Percentiles rank a stretch among this genome's conserved stretches.
Evolutionary conservation across 345 rosid species (phyloP).

Genomic region (Draba incana): DNA sequence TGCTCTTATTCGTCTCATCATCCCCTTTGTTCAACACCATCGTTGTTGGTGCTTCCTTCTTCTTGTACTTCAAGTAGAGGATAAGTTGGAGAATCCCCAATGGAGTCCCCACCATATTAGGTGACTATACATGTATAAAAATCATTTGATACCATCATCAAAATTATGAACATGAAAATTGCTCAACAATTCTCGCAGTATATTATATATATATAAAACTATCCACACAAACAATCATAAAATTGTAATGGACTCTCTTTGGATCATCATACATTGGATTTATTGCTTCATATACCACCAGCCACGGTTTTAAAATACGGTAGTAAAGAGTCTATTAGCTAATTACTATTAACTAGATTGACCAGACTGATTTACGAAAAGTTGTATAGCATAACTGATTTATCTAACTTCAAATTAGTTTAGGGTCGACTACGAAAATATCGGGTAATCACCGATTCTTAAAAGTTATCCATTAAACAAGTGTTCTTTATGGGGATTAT

Average conservation of each 20-base stretch:
- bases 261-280: too few species aligned
- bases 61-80: constrained; percentile 66
- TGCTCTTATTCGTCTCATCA: constrained; percentile 40
- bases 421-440: too few species aligned
- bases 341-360: too few species aligned
- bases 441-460: neutral
- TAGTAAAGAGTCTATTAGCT: neutral
- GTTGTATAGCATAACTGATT: too few species aligned
- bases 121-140: constrained; percentile 53
- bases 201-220: neutral
- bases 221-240: neutral
- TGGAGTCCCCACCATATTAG: constrained; percentile 70
- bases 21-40: constrained; percentile 47
- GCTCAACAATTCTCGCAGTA: neutral
- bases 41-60: constrained; percentile 49
- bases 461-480: neutral
- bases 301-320: neutral
- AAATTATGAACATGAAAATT: neutral
- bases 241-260: constrained; percentile 2
- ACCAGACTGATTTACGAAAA: too few species aligned
- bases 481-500: too few species aligned
- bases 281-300: neutral
- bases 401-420: too few species aligned
- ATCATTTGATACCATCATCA: neutral
- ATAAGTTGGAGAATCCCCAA: constrained; percentile 66